Evolutionary conservation across 2,329 filamentous ascomycete genomes (phyloP).

Genomic region (Hymenoscyphus albidus): DNA sequence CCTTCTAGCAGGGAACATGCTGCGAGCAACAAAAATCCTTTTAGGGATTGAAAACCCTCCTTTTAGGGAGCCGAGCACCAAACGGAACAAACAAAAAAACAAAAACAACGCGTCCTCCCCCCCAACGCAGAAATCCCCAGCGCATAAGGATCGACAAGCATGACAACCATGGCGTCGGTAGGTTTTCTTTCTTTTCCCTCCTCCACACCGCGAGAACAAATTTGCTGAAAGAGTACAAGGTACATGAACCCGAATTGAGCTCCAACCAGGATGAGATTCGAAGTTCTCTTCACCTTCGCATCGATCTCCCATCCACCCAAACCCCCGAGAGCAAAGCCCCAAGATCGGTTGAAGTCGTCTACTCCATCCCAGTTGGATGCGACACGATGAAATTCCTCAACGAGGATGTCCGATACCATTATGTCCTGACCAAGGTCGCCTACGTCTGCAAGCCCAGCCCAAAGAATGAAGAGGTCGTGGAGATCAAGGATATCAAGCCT

Average conservation of each 20-base stretch:
- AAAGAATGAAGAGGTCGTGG: not conserved
- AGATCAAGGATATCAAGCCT: not conserved
- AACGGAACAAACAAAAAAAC: not conserved
- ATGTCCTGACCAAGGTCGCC: conserved; percentile 1
- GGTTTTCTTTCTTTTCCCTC: not conserved
- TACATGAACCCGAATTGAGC: not conserved
- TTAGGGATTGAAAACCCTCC: not conserved
- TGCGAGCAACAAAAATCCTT: not conserved
- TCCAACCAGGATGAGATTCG: not conserved
- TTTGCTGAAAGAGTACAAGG: not conserved
- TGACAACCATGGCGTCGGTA: not conserved
- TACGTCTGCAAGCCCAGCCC: not conserved
- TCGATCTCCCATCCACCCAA: not conserved
- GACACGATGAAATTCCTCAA: not conserved
- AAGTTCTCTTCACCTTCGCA: not conserved
- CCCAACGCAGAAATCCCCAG: not conserved
- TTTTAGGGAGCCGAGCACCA: not conserved
- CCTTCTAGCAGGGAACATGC: not conserved
- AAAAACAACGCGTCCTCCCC: not conserved
- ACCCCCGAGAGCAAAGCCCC: not conserved
- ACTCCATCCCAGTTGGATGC: not conserved
- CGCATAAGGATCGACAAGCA: not conserved
- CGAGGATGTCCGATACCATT: not conserved
- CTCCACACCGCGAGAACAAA: not conserved
- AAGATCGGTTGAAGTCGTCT: not conserved